Base-by-base conservation (phyloP, 768 basidiomycete genomes). In the Naganishia vishniacii region DNA sequence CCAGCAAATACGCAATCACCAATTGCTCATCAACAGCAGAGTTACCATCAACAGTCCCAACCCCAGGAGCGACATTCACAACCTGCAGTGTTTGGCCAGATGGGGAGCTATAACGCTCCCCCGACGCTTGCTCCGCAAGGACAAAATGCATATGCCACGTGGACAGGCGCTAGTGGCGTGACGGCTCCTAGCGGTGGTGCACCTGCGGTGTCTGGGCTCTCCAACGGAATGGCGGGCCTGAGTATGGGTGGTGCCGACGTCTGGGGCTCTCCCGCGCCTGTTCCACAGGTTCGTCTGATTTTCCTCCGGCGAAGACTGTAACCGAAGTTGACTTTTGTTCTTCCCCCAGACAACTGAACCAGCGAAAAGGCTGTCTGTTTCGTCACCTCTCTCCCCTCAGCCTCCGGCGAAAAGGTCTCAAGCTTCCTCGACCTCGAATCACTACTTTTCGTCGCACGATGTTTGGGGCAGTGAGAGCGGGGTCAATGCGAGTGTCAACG, bases 391-490 rank as follows among this genome's bases (percentile, higher is more conserved):
- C 25, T 23, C 47, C 25, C 20, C 64, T 58, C 45, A 25, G 48
- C 18, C 31, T 15, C 34, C 45, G 7, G 29, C 51, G 28, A 34
- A 26, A 3, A 23, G 1, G 20, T 20, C 53, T 13, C 40, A 20
- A 9, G 41, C 48, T 15, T 4, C 34, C 40, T n/a, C 46, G n/a
- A 26, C 45, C 9, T 34, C 32, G 31, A 66, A 53, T 28, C 61
- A 62, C n/a, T 67, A 48, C 49, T 56, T 63, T 28, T 67, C 65
- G 8, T 61, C 61, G 11, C 61, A 56, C 20, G 65, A 67, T 29
- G 65, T 67, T 12, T 67, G 65, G 65, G 65, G 65, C 0, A 32
- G 45, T 15, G 53, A 34, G 8, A 34, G 53, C 20, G 37, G 2
- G 34, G 34, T 18, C 5, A 51, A 51, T 26, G 48, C 48, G 29